Evolutionary conservation across 441 rosid genomes (phyloP).

Genomic region (Flueggea neowawraea): DNA sequence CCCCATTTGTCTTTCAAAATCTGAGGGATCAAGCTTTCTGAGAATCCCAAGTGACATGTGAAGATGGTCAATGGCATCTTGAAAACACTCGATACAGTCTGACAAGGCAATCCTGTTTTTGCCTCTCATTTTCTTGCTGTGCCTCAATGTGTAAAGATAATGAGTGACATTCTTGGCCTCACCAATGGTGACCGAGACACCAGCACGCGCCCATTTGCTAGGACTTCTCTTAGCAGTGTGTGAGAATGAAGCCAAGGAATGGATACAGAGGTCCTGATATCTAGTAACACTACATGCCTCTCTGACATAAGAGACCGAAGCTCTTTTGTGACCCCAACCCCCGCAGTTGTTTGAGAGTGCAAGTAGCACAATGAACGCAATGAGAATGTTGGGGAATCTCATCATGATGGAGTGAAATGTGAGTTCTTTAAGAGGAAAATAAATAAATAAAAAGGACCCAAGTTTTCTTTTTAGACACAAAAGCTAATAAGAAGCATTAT

Average conservation of each 20-base stretch:
- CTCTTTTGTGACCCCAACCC: slow-evolving; percentile 2
- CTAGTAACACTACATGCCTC: slow-evolving; percentile 81
- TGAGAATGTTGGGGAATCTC: slow-evolving; percentile 11
- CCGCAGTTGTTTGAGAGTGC: slow-evolving; percentile 7
- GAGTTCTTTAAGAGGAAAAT: not conserved
- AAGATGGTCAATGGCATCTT: slow-evolving; percentile 55
- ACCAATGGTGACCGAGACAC: slow-evolving; percentile 62
- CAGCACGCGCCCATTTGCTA: slow-evolving; percentile 85
- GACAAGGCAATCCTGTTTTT: slow-evolving; percentile 47
- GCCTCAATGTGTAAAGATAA: slow-evolving; percentile 33
- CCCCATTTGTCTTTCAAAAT: slow-evolving; percentile 51
- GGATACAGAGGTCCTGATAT: slow-evolving; percentile 59
- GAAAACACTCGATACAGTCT: slow-evolving; percentile 67
- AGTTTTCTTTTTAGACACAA: not conserved
- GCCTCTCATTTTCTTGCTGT: slow-evolving; percentile 19
- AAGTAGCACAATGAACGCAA: slow-evolving; percentile 16
- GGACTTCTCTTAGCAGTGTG: slow-evolving; percentile 52
- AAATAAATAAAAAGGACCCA: not conserved
- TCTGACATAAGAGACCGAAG: slow-evolving; percentile 30
- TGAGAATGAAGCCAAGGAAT: slow-evolving; percentile 58
- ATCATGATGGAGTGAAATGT: not conserved
- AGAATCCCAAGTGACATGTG: slow-evolving; percentile 55
- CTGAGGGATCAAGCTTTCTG: slow-evolving; percentile 37
- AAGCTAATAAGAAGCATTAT: not conserved
- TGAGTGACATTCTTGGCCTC: slow-evolving; percentile 43